phyloP scores from a whole-genome alignment of 495 filamentous ascomycete species.

The Hypoxylon rickii region DNA sequence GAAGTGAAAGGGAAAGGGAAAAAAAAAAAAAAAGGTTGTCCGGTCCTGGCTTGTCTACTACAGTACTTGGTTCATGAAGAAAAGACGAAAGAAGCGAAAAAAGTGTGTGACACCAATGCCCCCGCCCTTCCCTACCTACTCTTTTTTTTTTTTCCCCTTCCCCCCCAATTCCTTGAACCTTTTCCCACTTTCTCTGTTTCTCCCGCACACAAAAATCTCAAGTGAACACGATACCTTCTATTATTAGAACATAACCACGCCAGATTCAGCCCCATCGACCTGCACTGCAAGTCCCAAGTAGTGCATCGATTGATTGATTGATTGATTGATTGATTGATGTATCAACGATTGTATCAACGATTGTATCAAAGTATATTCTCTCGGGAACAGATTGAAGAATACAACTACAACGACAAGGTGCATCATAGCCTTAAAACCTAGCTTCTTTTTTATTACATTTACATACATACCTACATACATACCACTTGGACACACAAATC shows the following conservation, averaged over 20 bases:
- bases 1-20: no score
- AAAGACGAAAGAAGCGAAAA: no score
- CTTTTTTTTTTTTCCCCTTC: constrained; percentile 33
- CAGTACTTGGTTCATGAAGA: constrained; percentile 3
- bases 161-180: constrained; percentile 33
- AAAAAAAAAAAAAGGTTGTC: neutral
- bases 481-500: no score
- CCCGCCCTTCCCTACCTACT: constrained; percentile 22
- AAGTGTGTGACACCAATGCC: constrained; percentile 35
- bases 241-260: constrained; percentile 53
- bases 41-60: neutral
- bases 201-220: constrained; percentile 36
- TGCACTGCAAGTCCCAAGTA: constrained; percentile 45
- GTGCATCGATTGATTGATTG: constrained; percentile 26
- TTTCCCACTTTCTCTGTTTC: constrained; percentile 34
- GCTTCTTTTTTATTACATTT: constrained; percentile 1
- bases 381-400: constrained; percentile 17
- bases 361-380: constrained; percentile 36
- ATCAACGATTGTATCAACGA: constrained; percentile 10
- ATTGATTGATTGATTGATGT: constrained; percentile 22
- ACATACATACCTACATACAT: no score
- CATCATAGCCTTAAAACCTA: constrained; percentile 28
- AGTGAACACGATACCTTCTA: constrained; percentile 49
- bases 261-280: constrained; percentile 50
- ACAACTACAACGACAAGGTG: constrained; percentile 22